Conservation (phyloP, 805 yeast genomes). For the Tetrapisispora fleetii region DNA sequence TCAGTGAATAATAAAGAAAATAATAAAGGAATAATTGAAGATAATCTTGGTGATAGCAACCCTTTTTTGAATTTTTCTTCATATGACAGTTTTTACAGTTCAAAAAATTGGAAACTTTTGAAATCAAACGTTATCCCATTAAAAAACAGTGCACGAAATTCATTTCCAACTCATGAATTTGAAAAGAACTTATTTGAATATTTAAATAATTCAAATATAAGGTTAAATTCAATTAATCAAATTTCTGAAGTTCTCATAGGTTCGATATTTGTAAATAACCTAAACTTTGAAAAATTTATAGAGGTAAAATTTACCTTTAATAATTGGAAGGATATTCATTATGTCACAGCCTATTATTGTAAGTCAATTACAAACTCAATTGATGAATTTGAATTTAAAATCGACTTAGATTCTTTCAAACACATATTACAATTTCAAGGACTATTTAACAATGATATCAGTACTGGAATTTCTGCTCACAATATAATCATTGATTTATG, state of each 20-base stretch:
- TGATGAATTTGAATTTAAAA: slow-evolving; percentile 26
- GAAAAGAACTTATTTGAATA: neutral
- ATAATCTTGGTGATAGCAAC: neutral
- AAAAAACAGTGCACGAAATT: neutral
- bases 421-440: slow-evolving; percentile 20
- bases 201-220: slow-evolving; percentile 8
- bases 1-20: neutral
- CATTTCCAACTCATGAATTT: neutral
- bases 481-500: slow-evolving; percentile 22
- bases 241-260: slow-evolving; percentile 14
- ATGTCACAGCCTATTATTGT: slow-evolving; percentile 19
- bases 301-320: slow-evolving; percentile 28
- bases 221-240: slow-evolving; percentile 11
- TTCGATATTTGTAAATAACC: slow-evolving; percentile 22
- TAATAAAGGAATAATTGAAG: neutral
- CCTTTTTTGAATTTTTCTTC: neutral
- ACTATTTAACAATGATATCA: slow-evolving; percentile 8
- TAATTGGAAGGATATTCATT: slow-evolving; percentile 27
- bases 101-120: neutral
- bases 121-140: neutral
- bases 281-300: slow-evolving; percentile 27
- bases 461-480: slow-evolving; percentile 7
- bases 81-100: neutral
- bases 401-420: slow-evolving; percentile 22
- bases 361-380: slow-evolving; percentile 18